Percentiles rank a stretch among this genome's conserved stretches.
These are phyloP conservation scores for Trichophyton simii DNA, from an alignment of 2,329 filamentous ascomycete genomes.

Conservation along the genomic window DNA sequence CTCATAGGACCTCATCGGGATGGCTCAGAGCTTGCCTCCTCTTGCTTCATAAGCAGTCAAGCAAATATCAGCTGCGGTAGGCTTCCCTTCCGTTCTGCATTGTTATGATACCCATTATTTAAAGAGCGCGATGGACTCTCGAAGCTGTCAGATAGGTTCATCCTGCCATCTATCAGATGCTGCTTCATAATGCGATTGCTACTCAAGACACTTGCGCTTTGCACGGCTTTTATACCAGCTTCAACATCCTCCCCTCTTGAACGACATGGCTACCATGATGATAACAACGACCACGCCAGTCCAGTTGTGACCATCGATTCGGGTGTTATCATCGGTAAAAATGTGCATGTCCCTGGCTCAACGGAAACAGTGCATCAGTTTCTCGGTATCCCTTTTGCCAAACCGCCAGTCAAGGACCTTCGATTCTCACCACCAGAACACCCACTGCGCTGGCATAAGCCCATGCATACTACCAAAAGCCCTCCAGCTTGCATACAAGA, in stretches of 20 bases:
- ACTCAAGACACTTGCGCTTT: background rate
- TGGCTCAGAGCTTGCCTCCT: background rate
- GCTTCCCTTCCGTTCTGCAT: background rate
- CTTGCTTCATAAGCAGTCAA: background rate
- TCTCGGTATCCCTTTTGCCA: constrained; percentile 4
- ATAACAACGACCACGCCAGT: background rate
- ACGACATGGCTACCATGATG: background rate
- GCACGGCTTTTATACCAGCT: background rate
- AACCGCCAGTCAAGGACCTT: background rate
- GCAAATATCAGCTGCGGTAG: background rate
- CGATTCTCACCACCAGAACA: background rate
- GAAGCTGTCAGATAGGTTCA: background rate
- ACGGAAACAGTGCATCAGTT: background rate
- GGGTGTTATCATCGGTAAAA: constrained; percentile 2
- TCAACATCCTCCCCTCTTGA: background rate
- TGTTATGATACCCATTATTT: background rate
- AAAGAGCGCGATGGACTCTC: background rate
- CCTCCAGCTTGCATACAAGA: constrained; percentile 1
- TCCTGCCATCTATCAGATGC: background rate
- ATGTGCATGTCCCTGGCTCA: background rate
- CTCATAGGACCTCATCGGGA: background rate
- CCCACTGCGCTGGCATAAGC: background rate
- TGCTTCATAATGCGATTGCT: background rate
- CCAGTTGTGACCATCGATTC: background rate
- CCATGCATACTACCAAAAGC: background rate